Base-by-base conservation (phyloP, 768 basidiomycete species). In the Hypholoma sublateritium region DNA sequence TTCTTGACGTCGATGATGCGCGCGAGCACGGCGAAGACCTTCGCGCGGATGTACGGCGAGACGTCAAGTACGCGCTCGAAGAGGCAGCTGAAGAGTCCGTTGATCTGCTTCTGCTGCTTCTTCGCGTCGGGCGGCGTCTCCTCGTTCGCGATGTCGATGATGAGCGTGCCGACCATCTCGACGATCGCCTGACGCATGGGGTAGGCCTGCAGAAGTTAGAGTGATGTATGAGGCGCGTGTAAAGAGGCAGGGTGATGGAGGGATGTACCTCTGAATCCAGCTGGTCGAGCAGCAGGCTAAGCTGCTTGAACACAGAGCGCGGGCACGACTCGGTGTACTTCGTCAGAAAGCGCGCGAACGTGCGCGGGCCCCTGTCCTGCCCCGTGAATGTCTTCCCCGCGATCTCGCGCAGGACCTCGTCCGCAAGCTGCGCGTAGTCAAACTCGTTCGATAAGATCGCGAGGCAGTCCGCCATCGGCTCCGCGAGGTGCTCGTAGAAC, bases 131-230 rank as follows among this genome's bases (percentile, higher is more conserved):
- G 76, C 74, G 65, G 74, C 71, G 1, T 82, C 77, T 17, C 70
- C 2, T 84, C 79, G n/a, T 72, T 67, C 0, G 89, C 85, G 12
- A 98, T 82, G 61, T 98, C 92, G 43, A 80, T 78, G 67, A 98
- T 93, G 59, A 98, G 83, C 57, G 79, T 76, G 5, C 93, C 93
- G 39, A 98, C 84, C 56, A 95, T 82, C 68, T 98, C 96, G 50
- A 99, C 84, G 55, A 99, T 80, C 1, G 94, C 93, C 77, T 94
- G 89, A 41, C 97, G 93, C 87, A 99, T 95, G 0, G 95, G 92
- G 67, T 98, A 97, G 0, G 95, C 88, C 94, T 97, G 63, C 13
- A 17, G 24, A 34, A 46, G 36, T 17, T 44, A 59, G 36, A 24
- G 48, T 21, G 49, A 24, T 17, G 5, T 13, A 41, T 39, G 17